phyloP scores from a whole-genome alignment of 352 stramenopile genomes.

The Phytophthora pistaciae region DNA sequence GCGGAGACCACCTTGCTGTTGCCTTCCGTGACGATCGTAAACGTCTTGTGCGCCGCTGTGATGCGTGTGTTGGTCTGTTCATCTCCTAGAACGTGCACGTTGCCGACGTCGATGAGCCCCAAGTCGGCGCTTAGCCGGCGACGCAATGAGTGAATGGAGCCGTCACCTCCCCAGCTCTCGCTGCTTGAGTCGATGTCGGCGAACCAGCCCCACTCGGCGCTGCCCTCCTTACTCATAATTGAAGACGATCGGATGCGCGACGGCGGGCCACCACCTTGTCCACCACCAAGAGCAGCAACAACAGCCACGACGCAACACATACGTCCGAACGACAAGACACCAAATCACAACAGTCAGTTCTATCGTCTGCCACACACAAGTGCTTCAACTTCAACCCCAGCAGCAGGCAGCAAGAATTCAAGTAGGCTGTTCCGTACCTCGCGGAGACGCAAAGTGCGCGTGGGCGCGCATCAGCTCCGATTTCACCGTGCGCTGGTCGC shows the following conservation, averaged over 20 bases:
- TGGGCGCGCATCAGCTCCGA: conserved; percentile 81
- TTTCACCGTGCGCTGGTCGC: conserved; percentile 79
- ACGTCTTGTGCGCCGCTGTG: conserved; percentile 89
- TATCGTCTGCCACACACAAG: conserved; percentile 19
- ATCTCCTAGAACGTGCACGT: conserved; percentile 82
- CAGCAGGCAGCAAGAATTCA: conserved; percentile 29
- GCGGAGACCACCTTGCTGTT: conserved; percentile 84
- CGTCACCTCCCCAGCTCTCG: conserved; percentile 81
- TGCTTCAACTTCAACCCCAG: conserved; percentile 33
- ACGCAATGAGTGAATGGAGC: conserved; percentile 67
- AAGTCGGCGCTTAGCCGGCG: conserved; percentile 79
- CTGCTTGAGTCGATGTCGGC: conserved; percentile 89
- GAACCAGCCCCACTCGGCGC: conserved; percentile 90
- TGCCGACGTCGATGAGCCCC: conserved; percentile 70
- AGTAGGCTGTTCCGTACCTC: conserved; percentile 48
- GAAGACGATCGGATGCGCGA: conserved; percentile 72
- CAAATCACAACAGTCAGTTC: conserved; percentile 43
- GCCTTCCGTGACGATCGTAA: conserved; percentile 78
- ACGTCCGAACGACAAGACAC: conserved; percentile 34
- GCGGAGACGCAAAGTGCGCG: conserved; percentile 77
- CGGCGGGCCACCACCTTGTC: conserved; percentile 40
- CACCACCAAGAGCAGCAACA: conserved; percentile 10
- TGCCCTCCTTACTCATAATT: conserved; percentile 80
- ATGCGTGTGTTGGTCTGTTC: conserved; percentile 87
- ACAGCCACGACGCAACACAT: conserved; percentile 35